Base-by-base conservation (phyloP, 805 yeast species). In the Starmera pachycereana region DNA sequence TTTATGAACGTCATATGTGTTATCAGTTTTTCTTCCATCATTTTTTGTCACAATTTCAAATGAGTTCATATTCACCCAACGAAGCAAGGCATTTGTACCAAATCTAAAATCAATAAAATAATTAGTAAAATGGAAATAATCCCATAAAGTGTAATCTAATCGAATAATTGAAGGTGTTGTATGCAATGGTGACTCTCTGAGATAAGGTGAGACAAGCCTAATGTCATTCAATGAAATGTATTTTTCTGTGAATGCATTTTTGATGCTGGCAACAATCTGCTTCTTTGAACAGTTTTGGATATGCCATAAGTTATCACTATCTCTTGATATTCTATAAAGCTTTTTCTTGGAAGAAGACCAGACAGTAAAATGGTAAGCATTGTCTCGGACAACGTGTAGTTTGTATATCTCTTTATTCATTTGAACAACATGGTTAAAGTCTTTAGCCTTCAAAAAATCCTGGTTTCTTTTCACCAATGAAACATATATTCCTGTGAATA, bases 11-110 rank as follows among this genome's bases (percentile, higher is more conserved):
- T 25, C 14, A 22, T 31, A 31, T 7, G 28, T 22, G 12, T 14
- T 10, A 13, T 38, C 40, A 16, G 35, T 14, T 42, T 37, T 8
- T 33, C 36, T 2, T 38, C 40, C 35, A 2, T 29, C 19, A 12
- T 39, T 41, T 18, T 36, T 40, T 4, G 42, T 37, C 1, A 53
- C 39, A 1, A 54, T 37, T 33, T 54, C 58, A 29, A 54, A 37
- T 31, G 50, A 45, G 13, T 41, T 35, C 29, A 47, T 29, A 3
- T 52, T 51, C 29, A 45, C 47, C 58, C 58, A 54, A 25, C 49
- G 44, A 18, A 54, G 32, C 2, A 37, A 14, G 5, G 39, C 35
- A 18, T 38, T 40, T 6, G 51, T 40, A 2, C 56, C 56, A 37
- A 44, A 49, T 4, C 48, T 33, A 35, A 43, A 52, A 14, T 45